A percentile compares a stretch with the other conserved stretches of the same genome.
phyloP scores from a whole-genome alignment of 345 rosid genomes.

The Lepidium sativum region DNA sequence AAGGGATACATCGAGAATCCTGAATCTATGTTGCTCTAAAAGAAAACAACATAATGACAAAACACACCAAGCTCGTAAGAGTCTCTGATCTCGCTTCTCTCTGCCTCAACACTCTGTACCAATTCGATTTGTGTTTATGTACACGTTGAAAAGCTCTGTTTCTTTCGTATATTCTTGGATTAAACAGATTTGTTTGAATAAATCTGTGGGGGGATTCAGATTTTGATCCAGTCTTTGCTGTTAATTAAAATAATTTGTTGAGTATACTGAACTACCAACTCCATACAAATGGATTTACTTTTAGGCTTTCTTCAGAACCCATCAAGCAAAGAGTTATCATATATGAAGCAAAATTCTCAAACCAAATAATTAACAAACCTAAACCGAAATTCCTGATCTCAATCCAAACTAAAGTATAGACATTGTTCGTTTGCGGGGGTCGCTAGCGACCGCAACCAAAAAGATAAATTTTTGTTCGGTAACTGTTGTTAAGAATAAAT shows the following conservation, averaged over 20 bases:
- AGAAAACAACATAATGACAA: background rate
- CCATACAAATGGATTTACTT: background rate
- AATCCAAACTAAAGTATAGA: too few relatives aligned
- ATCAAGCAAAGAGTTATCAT: too few relatives aligned
- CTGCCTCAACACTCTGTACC: slow-evolving; percentile 13
- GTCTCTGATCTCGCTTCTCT: slow-evolving; percentile 8
- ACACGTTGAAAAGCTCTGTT: background rate
- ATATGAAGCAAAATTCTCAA: too few relatives aligned
- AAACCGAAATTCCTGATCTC: too few relatives aligned
- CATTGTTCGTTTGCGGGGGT: too few relatives aligned
- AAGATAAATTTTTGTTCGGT: too few relatives aligned
- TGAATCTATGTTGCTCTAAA: slow-evolving; percentile 81
- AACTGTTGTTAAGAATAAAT: too few relatives aligned
- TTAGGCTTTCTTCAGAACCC: too few relatives aligned
- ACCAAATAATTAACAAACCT: too few relatives aligned
- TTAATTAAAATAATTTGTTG: background rate
- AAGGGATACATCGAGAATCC: slow-evolving; percentile 92
- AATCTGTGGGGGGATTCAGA: background rate
- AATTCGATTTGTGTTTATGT: slow-evolving; percentile 7
- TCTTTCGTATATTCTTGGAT: background rate
- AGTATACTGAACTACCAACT: background rate
- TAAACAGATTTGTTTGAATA: background rate
- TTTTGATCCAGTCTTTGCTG: background rate
- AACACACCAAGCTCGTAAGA: slow-evolving; percentile 2
- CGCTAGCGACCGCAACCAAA: too few relatives aligned